Conservation (phyloP, 495 filamentous ascomycete species). For the Pseudotulostoma volvatum region DNA sequence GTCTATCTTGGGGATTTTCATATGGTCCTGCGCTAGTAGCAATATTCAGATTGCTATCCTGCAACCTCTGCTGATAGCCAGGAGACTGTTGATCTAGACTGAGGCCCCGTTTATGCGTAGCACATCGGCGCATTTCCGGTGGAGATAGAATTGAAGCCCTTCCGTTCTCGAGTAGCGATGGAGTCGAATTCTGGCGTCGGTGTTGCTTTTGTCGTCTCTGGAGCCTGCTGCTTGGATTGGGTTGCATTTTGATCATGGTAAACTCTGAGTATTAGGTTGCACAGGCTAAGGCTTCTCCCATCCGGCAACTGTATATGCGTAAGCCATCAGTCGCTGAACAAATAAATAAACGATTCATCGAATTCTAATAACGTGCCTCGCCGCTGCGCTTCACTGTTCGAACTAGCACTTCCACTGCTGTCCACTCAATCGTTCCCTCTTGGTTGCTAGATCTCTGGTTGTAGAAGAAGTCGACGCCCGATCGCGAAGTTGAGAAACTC, state of each 20-base stretch:
- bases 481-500: background rate
- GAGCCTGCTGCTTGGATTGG: slow-evolving; percentile 48
- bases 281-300: too few relatives aligned
- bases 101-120: slow-evolving; percentile 57
- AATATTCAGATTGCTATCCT: slow-evolving; percentile 43
- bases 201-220: slow-evolving; percentile 59
- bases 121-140: slow-evolving; percentile 32
- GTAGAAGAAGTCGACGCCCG: too few relatives aligned
- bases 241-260: slow-evolving; percentile 60
- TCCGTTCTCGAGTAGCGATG: slow-evolving; percentile 50
- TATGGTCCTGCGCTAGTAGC: slow-evolving; percentile 44
- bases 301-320: too few relatives aligned
- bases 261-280: too few relatives aligned
- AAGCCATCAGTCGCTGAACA: too few relatives aligned
- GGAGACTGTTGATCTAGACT: slow-evolving; percentile 53
- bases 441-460: too few relatives aligned
- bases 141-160: slow-evolving; percentile 46
- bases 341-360: too few relatives aligned
- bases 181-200: slow-evolving; percentile 79
- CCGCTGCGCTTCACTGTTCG: too few relatives aligned
- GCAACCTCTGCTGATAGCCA: slow-evolving; percentile 25
- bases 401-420: too few relatives aligned
- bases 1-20: slow-evolving; percentile 34
- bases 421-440: too few relatives aligned
- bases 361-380: too few relatives aligned